Conservation (phyloP, 495 filamentous ascomycete species). For the Achaetomiella virescens region DNA sequence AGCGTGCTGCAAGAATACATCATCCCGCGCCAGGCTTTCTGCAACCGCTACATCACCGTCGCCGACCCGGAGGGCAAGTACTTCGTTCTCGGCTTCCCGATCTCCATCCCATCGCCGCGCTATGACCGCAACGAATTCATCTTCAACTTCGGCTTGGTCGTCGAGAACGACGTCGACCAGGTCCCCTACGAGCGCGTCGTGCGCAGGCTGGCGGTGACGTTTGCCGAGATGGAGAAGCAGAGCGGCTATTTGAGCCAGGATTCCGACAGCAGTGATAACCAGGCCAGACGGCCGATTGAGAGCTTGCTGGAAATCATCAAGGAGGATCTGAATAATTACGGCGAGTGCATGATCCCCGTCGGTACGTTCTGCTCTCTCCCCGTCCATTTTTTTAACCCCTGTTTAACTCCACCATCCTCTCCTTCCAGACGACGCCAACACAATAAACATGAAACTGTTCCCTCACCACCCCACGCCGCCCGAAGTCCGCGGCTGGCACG, state of each 20-base stretch:
- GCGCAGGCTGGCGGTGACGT: slow-evolving; percentile 72
- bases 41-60: slow-evolving; percentile 77
- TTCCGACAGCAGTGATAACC: slow-evolving; percentile 25
- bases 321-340: slow-evolving; percentile 94
- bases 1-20: slow-evolving; percentile 78
- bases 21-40: slow-evolving; percentile 87
- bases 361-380: slow-evolving; percentile 41
- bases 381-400: neutral
- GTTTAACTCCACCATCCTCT: neutral
- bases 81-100: slow-evolving; percentile 80
- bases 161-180: slow-evolving; percentile 60
- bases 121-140: slow-evolving; percentile 95
- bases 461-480: slow-evolving; percentile 73
- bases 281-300: slow-evolving; percentile 56
- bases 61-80: slow-evolving; percentile 62
- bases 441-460: slow-evolving; percentile 93
- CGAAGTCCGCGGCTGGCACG: slow-evolving; percentile 74
- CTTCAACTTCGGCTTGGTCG: slow-evolving; percentile 91
- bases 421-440: slow-evolving; percentile 75
- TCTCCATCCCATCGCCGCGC: slow-evolving; percentile 67
- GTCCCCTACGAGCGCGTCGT: slow-evolving; percentile 73
- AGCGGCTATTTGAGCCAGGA: slow-evolving; percentile 65
- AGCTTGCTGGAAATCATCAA: slow-evolving; percentile 84
- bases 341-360: slow-evolving; percentile 95
- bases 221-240: slow-evolving; percentile 85